Evolutionary conservation across 2,329 filamentous ascomycete species (phyloP).

Genomic region (Pyrenochaeta sp.): DNA sequence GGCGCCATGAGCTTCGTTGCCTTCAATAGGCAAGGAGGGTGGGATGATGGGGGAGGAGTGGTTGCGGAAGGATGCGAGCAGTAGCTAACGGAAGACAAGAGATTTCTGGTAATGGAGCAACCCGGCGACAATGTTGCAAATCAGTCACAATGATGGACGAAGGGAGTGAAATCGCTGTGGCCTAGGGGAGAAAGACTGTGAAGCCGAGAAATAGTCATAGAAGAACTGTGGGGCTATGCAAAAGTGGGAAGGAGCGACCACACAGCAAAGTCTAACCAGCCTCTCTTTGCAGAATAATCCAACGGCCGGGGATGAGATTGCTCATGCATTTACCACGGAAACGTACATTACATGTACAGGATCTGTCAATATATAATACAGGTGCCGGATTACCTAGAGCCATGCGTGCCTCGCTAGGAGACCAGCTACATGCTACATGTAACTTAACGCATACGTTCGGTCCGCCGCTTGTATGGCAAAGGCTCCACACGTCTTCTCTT

Average conservation of each 20-base stretch:
- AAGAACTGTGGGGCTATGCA: not conserved
- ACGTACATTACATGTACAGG: constrained; percentile 3
- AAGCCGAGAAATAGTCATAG: not conserved
- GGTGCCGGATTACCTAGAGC: constrained; percentile 2
- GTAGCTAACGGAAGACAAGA: not conserved
- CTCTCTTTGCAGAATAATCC: not conserved
- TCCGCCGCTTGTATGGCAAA: constrained; percentile 69
- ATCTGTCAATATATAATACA: constrained; percentile 1
- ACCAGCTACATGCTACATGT: not conserved
- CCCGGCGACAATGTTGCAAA: no score
- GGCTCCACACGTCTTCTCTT: constrained; percentile 79
- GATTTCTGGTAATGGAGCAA: not conserved
- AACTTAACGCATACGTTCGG: constrained; percentile 55
- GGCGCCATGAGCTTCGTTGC: constrained; percentile 10
- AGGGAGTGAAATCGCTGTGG: not conserved
- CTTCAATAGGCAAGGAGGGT: not conserved
- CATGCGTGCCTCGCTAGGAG: constrained; percentile 8
- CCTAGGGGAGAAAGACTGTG: not conserved
- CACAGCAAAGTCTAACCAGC: not conserved
- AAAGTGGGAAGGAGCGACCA: constrained; percentile 7
- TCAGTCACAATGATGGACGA: not conserved
- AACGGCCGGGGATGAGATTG: no score
- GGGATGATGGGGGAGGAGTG: not conserved
- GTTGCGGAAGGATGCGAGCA: not conserved
- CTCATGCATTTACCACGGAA: not conserved